A percentile compares a stretch with the other conserved stretches of the same genome.
Evolutionary conservation across 202 grass and related monocot species (phyloP).

Genomic region (Setaria viridis): DNA sequence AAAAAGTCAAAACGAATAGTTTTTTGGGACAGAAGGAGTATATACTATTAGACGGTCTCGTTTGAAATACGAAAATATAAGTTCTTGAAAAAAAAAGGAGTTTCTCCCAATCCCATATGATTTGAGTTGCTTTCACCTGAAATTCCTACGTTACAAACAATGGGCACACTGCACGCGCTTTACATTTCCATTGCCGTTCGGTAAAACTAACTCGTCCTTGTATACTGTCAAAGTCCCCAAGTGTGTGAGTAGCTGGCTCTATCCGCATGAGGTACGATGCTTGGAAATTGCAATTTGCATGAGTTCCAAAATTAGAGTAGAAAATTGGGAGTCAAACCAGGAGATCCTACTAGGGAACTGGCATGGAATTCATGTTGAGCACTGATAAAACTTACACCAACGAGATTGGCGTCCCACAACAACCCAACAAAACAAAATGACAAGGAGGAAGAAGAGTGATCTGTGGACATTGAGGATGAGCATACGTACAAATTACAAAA

Average conservation of each 20-base stretch:
- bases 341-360: background rate
- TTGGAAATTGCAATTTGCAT: background rate
- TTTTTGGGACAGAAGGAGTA: too few species aligned
- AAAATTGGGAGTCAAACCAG: background rate
- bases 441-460: background rate
- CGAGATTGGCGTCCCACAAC: too few species aligned
- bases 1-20: too few species aligned
- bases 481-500: background rate
- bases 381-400: too few species aligned
- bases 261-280: slow-evolving; percentile 29
- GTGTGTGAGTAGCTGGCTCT: slow-evolving; percentile 32
- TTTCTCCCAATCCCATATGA: background rate
- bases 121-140: background rate
- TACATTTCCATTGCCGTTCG: slow-evolving; percentile 40
- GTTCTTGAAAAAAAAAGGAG: too few species aligned
- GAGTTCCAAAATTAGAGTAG: background rate
- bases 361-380: background rate
- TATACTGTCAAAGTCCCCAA: slow-evolving; percentile 6
- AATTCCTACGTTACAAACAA: background rate
- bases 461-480: slow-evolving; percentile 10
- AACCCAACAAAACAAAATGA: background rate
- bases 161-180: background rate
- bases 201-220: slow-evolving; percentile 53
- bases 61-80: too few species aligned
- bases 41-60: background rate